Percentiles rank a stretch among this genome's conserved stretches.
Evolutionary conservation across 2,329 filamentous ascomycete species (phyloP).

Genomic region (Stemphylium beticola): DNA sequence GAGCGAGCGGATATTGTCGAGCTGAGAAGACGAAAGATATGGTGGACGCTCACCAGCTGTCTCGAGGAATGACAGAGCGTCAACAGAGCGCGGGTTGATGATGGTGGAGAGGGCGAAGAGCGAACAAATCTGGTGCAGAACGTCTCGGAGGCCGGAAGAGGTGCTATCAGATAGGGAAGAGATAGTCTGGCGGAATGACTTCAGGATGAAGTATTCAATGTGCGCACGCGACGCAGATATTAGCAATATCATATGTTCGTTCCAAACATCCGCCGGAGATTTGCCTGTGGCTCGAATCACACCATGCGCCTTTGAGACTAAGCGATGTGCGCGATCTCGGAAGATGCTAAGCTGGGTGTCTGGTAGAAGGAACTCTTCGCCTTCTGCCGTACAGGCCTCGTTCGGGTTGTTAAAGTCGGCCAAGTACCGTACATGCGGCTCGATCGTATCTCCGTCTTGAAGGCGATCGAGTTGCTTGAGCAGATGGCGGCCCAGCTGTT

Average conservation of each 20-base stretch:
- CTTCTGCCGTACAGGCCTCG: background rate
- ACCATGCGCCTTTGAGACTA: conserved; percentile 14
- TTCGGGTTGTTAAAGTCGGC: conserved; percentile 1
- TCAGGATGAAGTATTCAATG: conserved; percentile 36
- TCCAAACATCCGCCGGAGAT: conserved; percentile 28
- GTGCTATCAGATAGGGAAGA: conserved; percentile 3
- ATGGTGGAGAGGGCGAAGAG: conserved; percentile 56
- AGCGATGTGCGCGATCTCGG: conserved; percentile 26
- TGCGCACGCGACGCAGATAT: conserved; percentile 33
- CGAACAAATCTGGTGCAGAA: conserved; percentile 45
- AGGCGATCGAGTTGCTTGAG: conserved; percentile 27
- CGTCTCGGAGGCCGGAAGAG: conserved; percentile 10
- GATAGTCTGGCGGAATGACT: conserved; percentile 18
- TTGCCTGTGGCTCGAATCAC: conserved; percentile 8
- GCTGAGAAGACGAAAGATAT: conserved; percentile 19
- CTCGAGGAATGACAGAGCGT: conserved; percentile 36
- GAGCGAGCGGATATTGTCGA: conserved; percentile 48
- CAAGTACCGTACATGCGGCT: conserved; percentile 6
- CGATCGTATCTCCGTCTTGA: conserved; percentile 6
- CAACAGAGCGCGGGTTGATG: conserved; percentile 29
- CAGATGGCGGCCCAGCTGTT: conserved; percentile 46
- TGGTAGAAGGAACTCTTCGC: conserved; percentile 20
- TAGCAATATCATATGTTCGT: conserved; percentile 35
- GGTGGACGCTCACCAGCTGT: conserved; percentile 3
- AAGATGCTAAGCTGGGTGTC: conserved; percentile 31